These are phyloP conservation scores for Talaromyces sp. DNA, from an alignment of 2,329 filamentous ascomycete genomes.

Conservation along the genomic window DNA sequence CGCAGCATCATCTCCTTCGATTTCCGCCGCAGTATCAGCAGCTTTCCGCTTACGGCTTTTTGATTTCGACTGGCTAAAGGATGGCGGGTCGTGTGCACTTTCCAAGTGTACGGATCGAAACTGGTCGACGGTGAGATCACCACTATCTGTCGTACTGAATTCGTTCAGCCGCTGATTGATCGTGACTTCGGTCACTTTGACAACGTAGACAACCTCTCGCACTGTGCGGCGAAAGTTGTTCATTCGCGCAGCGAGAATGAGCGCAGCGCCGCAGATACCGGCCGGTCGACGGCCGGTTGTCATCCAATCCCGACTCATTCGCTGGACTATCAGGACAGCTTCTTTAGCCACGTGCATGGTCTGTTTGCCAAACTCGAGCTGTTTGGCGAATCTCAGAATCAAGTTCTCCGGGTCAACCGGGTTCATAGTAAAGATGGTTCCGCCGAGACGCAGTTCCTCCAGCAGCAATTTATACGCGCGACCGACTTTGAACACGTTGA, in stretches of 20 bases:
- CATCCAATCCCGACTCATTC: constrained; percentile 98
- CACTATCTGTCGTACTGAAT: constrained; percentile 81
- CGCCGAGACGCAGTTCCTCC: constrained; percentile 48
- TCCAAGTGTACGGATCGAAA: constrained; percentile 58
- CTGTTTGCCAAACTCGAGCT: constrained; percentile 81
- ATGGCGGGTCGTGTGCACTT: constrained; percentile 73
- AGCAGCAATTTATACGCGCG: constrained; percentile 82
- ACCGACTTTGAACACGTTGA: constrained; percentile 90
- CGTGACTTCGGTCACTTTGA: constrained; percentile 91
- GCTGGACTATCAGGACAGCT: constrained; percentile 77
- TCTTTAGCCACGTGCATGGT: constrained; percentile 83
- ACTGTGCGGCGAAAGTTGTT: constrained; percentile 94
- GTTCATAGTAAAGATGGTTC: constrained; percentile 63
- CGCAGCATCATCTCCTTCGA: constrained; percentile 42
- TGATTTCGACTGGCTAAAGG: constrained; percentile 58
- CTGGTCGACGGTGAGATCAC: constrained; percentile 79
- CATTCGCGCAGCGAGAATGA: constrained; percentile 93
- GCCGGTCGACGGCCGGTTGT: constrained; percentile 87
- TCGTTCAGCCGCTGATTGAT: constrained; percentile 88
- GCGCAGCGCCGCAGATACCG: constrained; percentile 86
- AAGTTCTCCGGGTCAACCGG: constrained; percentile 82
- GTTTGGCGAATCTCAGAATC: constrained; percentile 83
- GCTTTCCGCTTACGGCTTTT: constrained; percentile 43
- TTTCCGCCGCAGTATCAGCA: constrained; percentile 34
- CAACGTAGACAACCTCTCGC: constrained; percentile 93